Evolutionary conservation across 2,329 filamentous ascomycete species (phyloP).

Genomic region (Beauveria varroae): DNA sequence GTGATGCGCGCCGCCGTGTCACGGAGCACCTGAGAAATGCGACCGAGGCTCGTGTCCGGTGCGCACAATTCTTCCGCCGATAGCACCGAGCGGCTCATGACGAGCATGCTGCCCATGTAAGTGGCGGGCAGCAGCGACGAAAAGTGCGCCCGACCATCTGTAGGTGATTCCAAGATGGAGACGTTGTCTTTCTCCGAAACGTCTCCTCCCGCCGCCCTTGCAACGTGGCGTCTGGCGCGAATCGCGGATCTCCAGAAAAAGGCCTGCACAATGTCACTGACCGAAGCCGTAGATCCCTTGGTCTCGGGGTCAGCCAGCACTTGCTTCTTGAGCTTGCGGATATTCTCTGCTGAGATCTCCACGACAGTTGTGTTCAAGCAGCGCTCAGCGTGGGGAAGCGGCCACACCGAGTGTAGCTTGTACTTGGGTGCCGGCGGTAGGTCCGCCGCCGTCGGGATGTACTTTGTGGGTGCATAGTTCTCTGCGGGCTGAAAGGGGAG

Average conservation of each 20-base stretch:
- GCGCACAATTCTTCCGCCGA: conserved; percentile 21
- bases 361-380: conserved; percentile 24
- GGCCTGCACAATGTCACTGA: conserved; percentile 32
- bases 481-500: conserved; percentile 18
- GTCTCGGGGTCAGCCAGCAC: conserved; percentile 19
- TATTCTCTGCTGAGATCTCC: conserved; percentile 22
- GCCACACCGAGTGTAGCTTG: conserved; percentile 22
- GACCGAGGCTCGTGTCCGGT: conserved; percentile 18
- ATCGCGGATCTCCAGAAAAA: conserved; percentile 32
- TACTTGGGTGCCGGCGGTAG: conserved; percentile 19
- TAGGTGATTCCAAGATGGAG: conserved; percentile 27
- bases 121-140: conserved; percentile 20
- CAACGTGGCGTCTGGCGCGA: conserved; percentile 26
- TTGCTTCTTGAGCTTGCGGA: conserved; percentile 23
- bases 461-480: neutral
- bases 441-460: neutral
- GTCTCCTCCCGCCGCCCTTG: conserved; percentile 15
- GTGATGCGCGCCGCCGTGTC: conserved; percentile 20
- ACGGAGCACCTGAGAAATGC: conserved; percentile 19
- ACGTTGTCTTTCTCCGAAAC: conserved; percentile 16
- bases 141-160: conserved; percentile 24
- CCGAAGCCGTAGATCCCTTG: conserved; percentile 20
- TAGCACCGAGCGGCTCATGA: conserved; percentile 22
- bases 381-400: conserved; percentile 20
- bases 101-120: conserved; percentile 22